Conservation (phyloP, 2,329 filamentous ascomycete species). For the Shiraia sp. region DNA sequence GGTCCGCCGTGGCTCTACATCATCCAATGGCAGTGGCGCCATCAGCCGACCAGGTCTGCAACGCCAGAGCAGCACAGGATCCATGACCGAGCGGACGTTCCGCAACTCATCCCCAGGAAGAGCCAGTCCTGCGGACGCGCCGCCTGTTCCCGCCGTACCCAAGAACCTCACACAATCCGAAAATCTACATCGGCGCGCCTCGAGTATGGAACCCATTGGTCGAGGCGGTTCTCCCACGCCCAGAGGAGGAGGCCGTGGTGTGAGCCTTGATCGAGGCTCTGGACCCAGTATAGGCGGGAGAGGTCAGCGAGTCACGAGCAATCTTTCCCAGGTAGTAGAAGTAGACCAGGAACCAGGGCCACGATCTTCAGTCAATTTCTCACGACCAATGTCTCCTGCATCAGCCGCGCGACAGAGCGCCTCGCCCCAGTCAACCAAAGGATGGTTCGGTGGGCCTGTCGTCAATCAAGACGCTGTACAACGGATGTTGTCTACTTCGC, state of each 20-base stretch:
- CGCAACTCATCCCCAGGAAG: slow-evolving; percentile 66
- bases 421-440: slow-evolving; percentile 14
- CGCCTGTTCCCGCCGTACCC: slow-evolving; percentile 78
- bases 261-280: slow-evolving; percentile 47
- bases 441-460: slow-evolving; percentile 48
- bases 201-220: slow-evolving; percentile 56
- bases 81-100: slow-evolving; percentile 89
- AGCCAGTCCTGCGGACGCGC: slow-evolving; percentile 50
- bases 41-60: slow-evolving; percentile 41
- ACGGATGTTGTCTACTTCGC: slow-evolving; percentile 28
- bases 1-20: slow-evolving; percentile 71
- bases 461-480: slow-evolving; percentile 35
- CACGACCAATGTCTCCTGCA: slow-evolving; percentile 54
- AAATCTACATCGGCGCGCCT: slow-evolving; percentile 41
- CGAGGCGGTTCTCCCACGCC: slow-evolving; percentile 52
- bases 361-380: slow-evolving; percentile 56
- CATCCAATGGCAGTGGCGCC: slow-evolving; percentile 63
- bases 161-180: slow-evolving; percentile 45
- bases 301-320: slow-evolving; percentile 34
- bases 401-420: slow-evolving; percentile 11
- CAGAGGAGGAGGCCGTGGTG: slow-evolving; percentile 41
- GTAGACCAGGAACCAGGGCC: slow-evolving; percentile 48
- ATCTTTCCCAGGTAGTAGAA: slow-evolving; percentile 48
- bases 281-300: slow-evolving; percentile 17
- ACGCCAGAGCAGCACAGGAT: slow-evolving; percentile 67